These are phyloP conservation scores for Neurospora sp. DNA, from an alignment of 495 filamentous ascomycete genomes.

Conservation along the genomic window DNA sequence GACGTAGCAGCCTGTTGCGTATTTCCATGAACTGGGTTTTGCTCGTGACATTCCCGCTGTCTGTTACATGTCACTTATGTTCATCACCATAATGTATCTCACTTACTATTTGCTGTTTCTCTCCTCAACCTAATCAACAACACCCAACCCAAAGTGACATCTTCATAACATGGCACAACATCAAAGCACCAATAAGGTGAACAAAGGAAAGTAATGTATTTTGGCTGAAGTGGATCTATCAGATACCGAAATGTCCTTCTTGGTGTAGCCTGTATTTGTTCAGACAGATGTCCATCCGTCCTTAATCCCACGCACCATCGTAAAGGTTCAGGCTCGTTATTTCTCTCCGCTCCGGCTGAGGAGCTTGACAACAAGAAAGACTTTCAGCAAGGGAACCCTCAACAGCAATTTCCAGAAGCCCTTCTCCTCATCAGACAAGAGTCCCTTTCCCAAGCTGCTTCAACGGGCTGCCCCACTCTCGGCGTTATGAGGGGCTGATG, in stretches of 20 bases:
- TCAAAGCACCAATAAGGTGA: not conserved
- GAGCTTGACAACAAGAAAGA: not conserved
- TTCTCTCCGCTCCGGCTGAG: not conserved
- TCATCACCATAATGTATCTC: too few relatives aligned
- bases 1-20: too few relatives aligned
- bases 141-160: too few relatives aligned
- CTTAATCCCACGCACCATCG: not conserved
- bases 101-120: too few relatives aligned
- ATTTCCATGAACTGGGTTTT: too few relatives aligned
- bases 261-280: constrained; percentile 8
- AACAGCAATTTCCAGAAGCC: constrained; percentile 3
- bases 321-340: constrained; percentile 2
- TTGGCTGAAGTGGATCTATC: not conserved
- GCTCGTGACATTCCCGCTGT: too few relatives aligned
- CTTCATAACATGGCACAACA: too few relatives aligned
- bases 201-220: not conserved
- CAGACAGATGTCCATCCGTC: not conserved
- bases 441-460: not conserved
- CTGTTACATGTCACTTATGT: too few relatives aligned
- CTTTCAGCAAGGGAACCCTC: constrained; percentile 5
- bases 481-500: constrained; percentile 17
- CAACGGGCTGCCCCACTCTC: constrained; percentile 14
- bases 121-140: too few relatives aligned
- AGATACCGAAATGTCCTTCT: not conserved
- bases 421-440: not conserved